phyloP scores from a whole-genome alignment of 352 stramenopile species.

The Phytophthora cajani region DNA sequence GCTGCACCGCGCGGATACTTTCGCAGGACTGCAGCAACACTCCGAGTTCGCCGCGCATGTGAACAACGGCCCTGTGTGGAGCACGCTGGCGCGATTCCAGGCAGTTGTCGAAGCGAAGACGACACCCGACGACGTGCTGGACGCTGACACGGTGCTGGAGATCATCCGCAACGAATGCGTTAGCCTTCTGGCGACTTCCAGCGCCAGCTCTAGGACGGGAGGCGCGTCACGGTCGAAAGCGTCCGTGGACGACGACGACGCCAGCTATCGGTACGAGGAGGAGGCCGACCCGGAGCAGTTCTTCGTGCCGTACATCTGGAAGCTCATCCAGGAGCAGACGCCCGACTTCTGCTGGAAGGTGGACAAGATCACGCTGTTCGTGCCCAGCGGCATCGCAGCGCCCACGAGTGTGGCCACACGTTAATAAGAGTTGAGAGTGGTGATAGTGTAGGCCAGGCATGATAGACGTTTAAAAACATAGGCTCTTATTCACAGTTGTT shows the following conservation, averaged over 20 bases:
- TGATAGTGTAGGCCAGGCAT: not conserved
- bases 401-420: constrained; percentile 26
- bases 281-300: constrained; percentile 75
- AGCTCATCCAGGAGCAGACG: constrained; percentile 73
- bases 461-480: constrained; percentile 33
- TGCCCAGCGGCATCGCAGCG: constrained; percentile 28
- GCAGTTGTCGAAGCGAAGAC: constrained; percentile 72
- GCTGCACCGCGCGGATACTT: constrained; percentile 71
- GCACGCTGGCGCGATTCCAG: constrained; percentile 67
- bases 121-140: constrained; percentile 51
- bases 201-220: constrained; percentile 23
- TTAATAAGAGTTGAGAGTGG: not conserved
- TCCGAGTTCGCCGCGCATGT: constrained; percentile 67
- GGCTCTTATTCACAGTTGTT: constrained; percentile 35
- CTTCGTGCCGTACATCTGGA: constrained; percentile 85
- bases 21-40: constrained; percentile 59
- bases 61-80: constrained; percentile 71
- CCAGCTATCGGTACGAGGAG: constrained; percentile 85
- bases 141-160: constrained; percentile 68
- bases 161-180: constrained; percentile 79
- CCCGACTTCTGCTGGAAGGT: constrained; percentile 82
- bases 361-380: constrained; percentile 85
- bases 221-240: constrained; percentile 17
- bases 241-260: constrained; percentile 53
- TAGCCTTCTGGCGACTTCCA: constrained; percentile 61